Evolutionary conservation across 345 rosid species (phyloP), one percentile per base, ranked within the genome.

Genomic region (Eucalyptus marginata): DNA sequence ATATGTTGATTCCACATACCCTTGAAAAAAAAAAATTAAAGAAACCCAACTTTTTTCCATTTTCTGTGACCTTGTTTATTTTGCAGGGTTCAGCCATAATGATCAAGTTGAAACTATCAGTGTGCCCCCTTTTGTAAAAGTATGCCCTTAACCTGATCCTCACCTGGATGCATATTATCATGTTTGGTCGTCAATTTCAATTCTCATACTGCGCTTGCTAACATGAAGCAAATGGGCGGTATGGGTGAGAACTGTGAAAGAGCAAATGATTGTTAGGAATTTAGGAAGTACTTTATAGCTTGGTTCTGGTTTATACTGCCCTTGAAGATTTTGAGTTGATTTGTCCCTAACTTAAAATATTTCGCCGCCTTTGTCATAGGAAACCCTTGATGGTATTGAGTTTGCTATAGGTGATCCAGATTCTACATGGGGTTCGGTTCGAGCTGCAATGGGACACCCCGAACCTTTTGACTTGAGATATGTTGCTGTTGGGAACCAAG

Each of bases 401-500:
- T 98, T 97, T 93, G 97, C 99, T 40, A 92, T 94, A 91, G 99
- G 98, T 87, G 96, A 93, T 90, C 87, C 94, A 31, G 91, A 90
- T 90, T 95, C 99, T 64, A 93, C 88, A 22, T 98, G 99, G 99
- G 99, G 99, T 88, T 92, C 98, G 9, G 92, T 97, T 79, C 95
- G 99, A 90, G 99, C 98, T 90, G 93, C 94, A 83, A 95, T 98
- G 98, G 99, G 99, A 91, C 99, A 96, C 83, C 93, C 95, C 33
- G 94, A 96, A 62, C 99, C 99, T 76, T 98, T 98, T 90, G 96
- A 98, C 89, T 92, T 98, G 92, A 98, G 92, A 94, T 97, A 96
- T 89, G 96, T 98, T 92, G 99, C 99, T 83, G 81, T 98, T 80
- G 99, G 99, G 68, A 98, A 98, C 88, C 99, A 97, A 87, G 99